Evolutionary conservation across 768 basidiomycete genomes (phyloP).

Genomic region (Fibroporia radiculosa): DNA sequence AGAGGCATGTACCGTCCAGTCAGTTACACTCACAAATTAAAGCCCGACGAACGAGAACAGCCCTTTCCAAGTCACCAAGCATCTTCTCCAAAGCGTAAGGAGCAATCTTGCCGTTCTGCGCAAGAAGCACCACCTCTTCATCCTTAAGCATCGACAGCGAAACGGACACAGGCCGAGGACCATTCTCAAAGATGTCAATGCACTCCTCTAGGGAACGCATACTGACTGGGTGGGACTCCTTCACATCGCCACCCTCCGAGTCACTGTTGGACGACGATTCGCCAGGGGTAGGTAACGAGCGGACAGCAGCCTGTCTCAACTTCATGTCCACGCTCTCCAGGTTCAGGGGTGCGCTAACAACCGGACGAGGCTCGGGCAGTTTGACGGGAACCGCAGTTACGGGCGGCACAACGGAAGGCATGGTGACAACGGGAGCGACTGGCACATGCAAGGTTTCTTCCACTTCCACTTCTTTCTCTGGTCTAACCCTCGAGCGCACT

Average conservation of each 20-base stretch:
- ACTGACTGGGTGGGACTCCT: constrained; percentile 7
- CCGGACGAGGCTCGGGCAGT: constrained; percentile 8
- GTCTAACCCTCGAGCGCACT: constrained; percentile 12
- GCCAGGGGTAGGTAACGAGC: constrained; percentile 14
- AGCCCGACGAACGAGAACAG: constrained; percentile 79
- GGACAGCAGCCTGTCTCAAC: constrained; percentile 30
- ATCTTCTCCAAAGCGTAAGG: constrained; percentile 96
- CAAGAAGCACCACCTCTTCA: constrained; percentile 85
- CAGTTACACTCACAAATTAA: constrained; percentile 68
- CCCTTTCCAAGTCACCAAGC: constrained; percentile 79
- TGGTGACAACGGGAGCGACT: constrained; percentile 7
- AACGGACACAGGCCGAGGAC: constrained; percentile 51
- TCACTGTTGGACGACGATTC: constrained; percentile 15
- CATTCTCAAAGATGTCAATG: constrained; percentile 71
- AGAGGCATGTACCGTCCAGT: too few species aligned
- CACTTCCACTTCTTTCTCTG: constrained; percentile 11
- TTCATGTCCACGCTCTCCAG: constrained; percentile 50
- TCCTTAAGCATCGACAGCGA: constrained; percentile 66
- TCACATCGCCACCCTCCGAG: constrained; percentile 8
- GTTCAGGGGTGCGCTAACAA: constrained; percentile 33
- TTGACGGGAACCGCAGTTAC: neutral
- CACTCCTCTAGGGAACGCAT: constrained; percentile 67
- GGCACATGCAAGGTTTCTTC: constrained; percentile 12
- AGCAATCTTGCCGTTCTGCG: constrained; percentile 88
- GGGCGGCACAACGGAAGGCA: constrained; percentile 3